phyloP scores from a whole-genome alignment of 768 basidiomycete genomes.

The Steccherinum ochraceum region DNA sequence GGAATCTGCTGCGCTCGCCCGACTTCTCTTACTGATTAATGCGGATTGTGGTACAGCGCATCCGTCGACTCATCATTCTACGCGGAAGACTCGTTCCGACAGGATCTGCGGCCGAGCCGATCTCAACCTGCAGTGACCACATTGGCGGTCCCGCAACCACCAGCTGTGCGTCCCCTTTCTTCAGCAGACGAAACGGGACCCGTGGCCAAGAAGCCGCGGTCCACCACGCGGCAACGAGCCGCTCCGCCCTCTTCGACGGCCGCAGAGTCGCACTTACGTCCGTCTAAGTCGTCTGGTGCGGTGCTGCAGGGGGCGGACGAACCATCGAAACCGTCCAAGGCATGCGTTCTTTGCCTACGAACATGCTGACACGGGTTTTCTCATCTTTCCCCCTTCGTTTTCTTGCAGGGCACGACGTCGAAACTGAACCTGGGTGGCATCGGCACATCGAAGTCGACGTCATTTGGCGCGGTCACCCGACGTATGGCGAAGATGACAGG shows the following conservation, averaged over 20 bases:
- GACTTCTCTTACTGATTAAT: background rate
- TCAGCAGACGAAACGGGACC: slow-evolving; percentile 81
- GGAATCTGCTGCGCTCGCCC: background rate
- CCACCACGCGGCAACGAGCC: slow-evolving; percentile 43
- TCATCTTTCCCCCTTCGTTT: slow-evolving; percentile 40
- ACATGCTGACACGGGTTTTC: slow-evolving; percentile 79
- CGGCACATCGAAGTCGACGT: background rate
- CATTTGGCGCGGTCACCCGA: background rate
- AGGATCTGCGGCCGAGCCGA: slow-evolving; percentile 33
- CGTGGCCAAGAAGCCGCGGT: slow-evolving; percentile 67
- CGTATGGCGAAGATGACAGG: background rate
- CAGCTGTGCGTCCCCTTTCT: slow-evolving; percentile 63
- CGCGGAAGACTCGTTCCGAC: slow-evolving; percentile 53
- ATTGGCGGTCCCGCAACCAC: slow-evolving; percentile 34
- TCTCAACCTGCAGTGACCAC: slow-evolving; percentile 24
- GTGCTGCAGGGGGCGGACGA: slow-evolving; percentile 40
- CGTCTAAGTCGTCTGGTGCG: slow-evolving; percentile 47
- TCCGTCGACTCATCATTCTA: slow-evolving; percentile 51
- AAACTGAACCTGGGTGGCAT: background rate
- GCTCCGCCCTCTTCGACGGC: slow-evolving; percentile 34
- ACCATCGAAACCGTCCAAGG: slow-evolving; percentile 69
- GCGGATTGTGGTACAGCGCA: slow-evolving; percentile 30
- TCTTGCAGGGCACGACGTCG: too few species aligned
- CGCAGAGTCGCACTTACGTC: slow-evolving; percentile 30
- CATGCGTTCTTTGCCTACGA: slow-evolving; percentile 82